Evolutionary conservation across 2,329 filamentous ascomycete species (phyloP), one percentile per base, ranked within the genome.

Genomic region (Fusarium veterinarium): DNA sequence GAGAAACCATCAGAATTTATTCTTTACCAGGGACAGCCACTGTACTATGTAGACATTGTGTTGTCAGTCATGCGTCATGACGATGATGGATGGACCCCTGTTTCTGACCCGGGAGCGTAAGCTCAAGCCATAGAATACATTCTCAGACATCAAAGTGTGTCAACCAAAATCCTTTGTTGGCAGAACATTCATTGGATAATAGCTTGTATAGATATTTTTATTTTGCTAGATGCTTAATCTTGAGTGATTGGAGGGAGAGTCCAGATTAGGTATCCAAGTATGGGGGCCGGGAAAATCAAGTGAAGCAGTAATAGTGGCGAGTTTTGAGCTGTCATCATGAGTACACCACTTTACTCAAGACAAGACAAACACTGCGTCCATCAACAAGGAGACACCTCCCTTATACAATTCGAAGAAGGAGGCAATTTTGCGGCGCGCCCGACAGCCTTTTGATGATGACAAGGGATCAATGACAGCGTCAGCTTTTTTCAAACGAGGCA

Each of bases 131-230:
- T 6, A 35, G 7, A 25, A 8, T 16, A 2, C 23, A n/a, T 6
- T 1, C 13, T 17, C 7, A 28, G 5, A 12, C 7, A 17, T 17
- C 33, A 28, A n/a, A 51, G 16, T 51, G 4, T 5, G 28, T 12
- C 14, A 13, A 2, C 10, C 14, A n/a, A n/a, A 20, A 28, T 28
- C 3, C 12, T 40, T 3, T 13, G 9, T 5, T 17, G 13, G 5
- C 5, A n/a, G 13, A 17, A 28, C 13, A 13, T 5, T 1, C 2
- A 10, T 8, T 30, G 9, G 10, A 19, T 0, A 12, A 1, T 4
- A 28, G 14, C 5, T 3, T 28, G 3, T 17, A 17, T 19, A 11
- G 8, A 17, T n/a, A 13, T 28, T 13, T 20, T 1, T 4, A n/a
- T 13, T 3, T n/a, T 35, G 10, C 8, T 48, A 9, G 16, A 13